Base-by-base conservation (phyloP, 768 basidiomycete species). In the Leccinum variicolor region DNA sequence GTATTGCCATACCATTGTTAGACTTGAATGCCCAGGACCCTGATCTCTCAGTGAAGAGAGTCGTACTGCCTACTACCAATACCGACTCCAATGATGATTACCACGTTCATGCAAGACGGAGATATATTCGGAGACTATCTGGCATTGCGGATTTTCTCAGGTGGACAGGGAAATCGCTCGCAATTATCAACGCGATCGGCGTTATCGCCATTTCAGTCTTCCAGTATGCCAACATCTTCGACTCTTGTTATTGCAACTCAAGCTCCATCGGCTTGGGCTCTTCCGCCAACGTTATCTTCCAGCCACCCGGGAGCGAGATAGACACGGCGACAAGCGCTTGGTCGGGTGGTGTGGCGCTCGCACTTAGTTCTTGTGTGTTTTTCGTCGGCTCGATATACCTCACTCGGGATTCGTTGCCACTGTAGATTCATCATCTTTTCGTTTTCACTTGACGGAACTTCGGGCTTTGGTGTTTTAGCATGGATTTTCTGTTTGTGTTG, bases 181-280 rank as follows among this genome's bases (percentile, higher is more conserved):
- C 74, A 2, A 49, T 64, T 9, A 9, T 59, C 49, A 74, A 74
- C 26, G 64, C 71, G 4, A 56, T 67, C 11, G 60, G 63, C 7
- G 56, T 67, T 51, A 1, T 75, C 19, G 21, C 58, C 34, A 59
- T 54, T 17, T 73, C 69, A 13, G 1, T 72, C 9, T 61, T 73
- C 31, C 71, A 75, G 43, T 74, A 64, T 36, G 49, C 66, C 6
- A 55, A 62, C 28, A 39, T 67, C 9, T 74, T 61, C 43, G 52
- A 62, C 15, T 62, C 55, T 3, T 74, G 74, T 49, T 75, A 62
- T 15, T 74, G 73, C 33, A 60, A 69, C 33, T 63, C 71, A n/a
- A 72, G 64, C 43, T 55, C 68, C 3, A 53, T 55, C 3, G 50
- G 36, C 0, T 58, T 62, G 61, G 64, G 69, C 13, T 7, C 45